Base-by-base conservation (phyloP, 805 yeast genomes). In the Wickerhamiella cacticola region DNA sequence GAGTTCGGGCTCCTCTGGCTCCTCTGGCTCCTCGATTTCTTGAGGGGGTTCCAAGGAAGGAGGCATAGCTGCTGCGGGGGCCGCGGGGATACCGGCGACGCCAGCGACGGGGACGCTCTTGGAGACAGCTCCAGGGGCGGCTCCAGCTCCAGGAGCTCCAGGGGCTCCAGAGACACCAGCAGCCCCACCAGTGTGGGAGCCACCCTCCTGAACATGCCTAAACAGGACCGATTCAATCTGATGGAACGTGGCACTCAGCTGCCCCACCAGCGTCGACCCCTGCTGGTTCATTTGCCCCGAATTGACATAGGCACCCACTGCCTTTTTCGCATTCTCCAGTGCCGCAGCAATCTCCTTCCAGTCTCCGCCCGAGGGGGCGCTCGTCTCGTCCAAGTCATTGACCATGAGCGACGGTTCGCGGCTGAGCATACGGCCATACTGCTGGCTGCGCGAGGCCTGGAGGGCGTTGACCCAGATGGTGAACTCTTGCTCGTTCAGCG, bases 381-480 rank as follows among this genome's bases (percentile, higher is more conserved):
- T 8, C 1, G 42, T 26, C 6, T 25, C 48, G 16, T 26, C 39
- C 19, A 35, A 19, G 31, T 35, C 41, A 7, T 26, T 29, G 15
- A 36, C 28, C 16, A 25, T 21, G 15, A 41, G 23, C 4, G 36
- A 29, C 5, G 44, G 45, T 31, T 43, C 40, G 45, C 50, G 47
- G 46, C 46, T 48, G 33, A 42, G 44, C 21, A 39, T 24, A 22
- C 46, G 46, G 15, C 47, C 48, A 13, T 33, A 21, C 6, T 46
- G 50, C 21, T 43, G 44, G 15, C 25, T 24, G 26, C 61, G 44
- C 16, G 59, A 64, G 18, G 64, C 64, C 56, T 85, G 80, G 53
- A 88, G 74, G 1, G 95, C 94, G 46, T 78, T 72, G 12, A 82
- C 75, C 98, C 98, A 92, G 5, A 75, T 70, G 29, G 77, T 73